A percentile compares a stretch with the other conserved stretches of the same genome.
Evolutionary conservation across 2,329 filamentous ascomycete genomes (phyloP).

Genomic region (Lecanicillium sp.): DNA sequence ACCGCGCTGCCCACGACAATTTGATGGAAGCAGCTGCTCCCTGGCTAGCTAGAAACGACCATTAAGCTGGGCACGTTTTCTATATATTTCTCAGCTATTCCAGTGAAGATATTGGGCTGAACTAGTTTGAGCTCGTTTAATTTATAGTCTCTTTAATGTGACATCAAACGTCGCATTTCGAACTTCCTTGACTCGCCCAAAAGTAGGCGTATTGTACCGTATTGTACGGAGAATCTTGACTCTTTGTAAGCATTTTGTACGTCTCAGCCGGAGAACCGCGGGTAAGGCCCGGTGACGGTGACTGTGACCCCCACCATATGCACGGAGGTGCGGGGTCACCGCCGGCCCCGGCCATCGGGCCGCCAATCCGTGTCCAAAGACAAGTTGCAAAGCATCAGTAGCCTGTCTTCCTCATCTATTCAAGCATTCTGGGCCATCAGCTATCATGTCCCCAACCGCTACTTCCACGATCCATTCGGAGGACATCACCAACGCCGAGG

Average conservation of each 20-base stretch:
- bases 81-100: too few relatives aligned
- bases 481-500: background rate
- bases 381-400: background rate
- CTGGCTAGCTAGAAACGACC: conserved; percentile 30
- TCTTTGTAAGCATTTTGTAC: background rate
- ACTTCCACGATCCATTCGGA: background rate
- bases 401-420: background rate
- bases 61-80: too few relatives aligned
- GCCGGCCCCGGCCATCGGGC: too few relatives aligned
- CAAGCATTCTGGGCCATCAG: background rate
- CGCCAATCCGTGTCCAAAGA: too few relatives aligned
- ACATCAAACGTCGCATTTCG: conserved; percentile 5
- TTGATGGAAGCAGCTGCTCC: conserved; percentile 30
- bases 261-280: too few relatives aligned
- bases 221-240: background rate
- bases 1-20: conserved; percentile 26
- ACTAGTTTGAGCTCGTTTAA: too few relatives aligned
- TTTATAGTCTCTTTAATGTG: conserved; percentile 3
- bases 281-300: too few relatives aligned
- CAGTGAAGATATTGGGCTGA: too few relatives aligned
- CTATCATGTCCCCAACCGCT: conserved; percentile 3
- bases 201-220: too few relatives aligned
- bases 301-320: background rate
- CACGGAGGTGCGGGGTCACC: too few relatives aligned
- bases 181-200: conserved; percentile 5